Evolutionary conservation across 345 rosid genomes (phyloP).

Genomic region (Capsella bursapastoris): DNA sequence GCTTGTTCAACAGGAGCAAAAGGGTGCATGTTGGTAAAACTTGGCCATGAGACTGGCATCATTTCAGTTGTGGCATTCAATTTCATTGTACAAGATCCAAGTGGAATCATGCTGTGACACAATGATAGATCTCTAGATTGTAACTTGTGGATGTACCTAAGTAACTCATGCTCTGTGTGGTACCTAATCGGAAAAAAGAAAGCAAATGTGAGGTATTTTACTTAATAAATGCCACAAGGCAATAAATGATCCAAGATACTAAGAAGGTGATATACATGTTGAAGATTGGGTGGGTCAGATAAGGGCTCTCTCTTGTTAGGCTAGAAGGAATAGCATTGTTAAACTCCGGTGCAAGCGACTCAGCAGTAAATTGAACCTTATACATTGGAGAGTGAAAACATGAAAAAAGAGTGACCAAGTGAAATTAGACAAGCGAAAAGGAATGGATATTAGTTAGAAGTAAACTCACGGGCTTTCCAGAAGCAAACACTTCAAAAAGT

Average conservation of each 20-base stretch:
- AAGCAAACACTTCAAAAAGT: conserved; percentile 74
- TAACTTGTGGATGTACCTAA: conserved; percentile 76
- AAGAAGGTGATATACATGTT: conserved; percentile 63
- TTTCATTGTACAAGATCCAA: conserved; percentile 99
- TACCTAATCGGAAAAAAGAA: conserved; percentile 51
- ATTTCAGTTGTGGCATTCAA: conserved; percentile 95
- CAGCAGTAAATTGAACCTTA: conserved; percentile 86
- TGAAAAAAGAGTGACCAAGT: not conserved
- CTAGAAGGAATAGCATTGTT: conserved; percentile 68
- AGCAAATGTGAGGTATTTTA: conserved; percentile 41
- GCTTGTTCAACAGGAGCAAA: conserved; percentile 86
- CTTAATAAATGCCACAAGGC: conserved; percentile 18
- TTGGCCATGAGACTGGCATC: conserved; percentile 97
- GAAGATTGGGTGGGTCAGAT: conserved; percentile 78
- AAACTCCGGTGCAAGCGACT: conserved; percentile 86
- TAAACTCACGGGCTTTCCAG: conserved; percentile 77
- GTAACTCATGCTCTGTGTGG: conserved; percentile 95
- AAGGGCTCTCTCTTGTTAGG: conserved; percentile 72
- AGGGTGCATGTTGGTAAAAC: conserved; percentile 88
- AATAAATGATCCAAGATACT: conserved; percentile 23
- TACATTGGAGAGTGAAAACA: not conserved
- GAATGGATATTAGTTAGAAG: not conserved
- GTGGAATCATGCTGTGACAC: conserved; percentile 99
- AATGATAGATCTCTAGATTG: conserved; percentile 89
- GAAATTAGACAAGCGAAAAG: not conserved